Evolutionary conservation across 1,139 yeast species (phyloP).

Genomic region (Scheffersomyces quercinus): DNA sequence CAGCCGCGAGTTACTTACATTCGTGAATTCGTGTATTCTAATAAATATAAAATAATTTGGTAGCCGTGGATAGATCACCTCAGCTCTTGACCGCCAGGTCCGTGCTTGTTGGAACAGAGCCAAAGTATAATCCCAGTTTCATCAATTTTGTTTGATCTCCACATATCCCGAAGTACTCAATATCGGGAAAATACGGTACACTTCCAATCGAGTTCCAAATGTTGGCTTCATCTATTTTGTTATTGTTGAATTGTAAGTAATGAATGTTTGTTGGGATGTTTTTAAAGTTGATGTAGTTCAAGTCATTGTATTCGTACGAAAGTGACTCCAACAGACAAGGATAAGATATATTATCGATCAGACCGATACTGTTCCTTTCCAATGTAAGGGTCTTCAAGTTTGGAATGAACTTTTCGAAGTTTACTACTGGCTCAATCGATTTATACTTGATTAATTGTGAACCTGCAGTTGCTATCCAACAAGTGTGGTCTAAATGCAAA

Average conservation of each 20-base stretch:
- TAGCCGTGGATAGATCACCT: too few species aligned
- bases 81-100: too few species aligned
- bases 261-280: constrained; percentile 10
- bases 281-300: constrained; percentile 3
- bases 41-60: too few species aligned
- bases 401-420: not conserved
- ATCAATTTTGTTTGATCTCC: constrained; percentile 13
- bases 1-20: too few species aligned
- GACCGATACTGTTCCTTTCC: not conserved
- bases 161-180: constrained; percentile 10
- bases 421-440: not conserved
- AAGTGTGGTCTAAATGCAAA: constrained; percentile 8
- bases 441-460: not conserved
- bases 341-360: not conserved
- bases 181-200: constrained; percentile 12
- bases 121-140: constrained; percentile 9
- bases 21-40: too few species aligned
- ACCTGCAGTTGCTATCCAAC: not conserved
- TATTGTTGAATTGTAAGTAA: constrained; percentile 8
- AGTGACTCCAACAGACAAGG: not conserved
- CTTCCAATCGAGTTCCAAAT: not conserved
- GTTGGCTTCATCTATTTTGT: constrained; percentile 1
- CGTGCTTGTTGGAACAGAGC: not conserved
- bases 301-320: not conserved
- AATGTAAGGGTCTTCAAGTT: not conserved